Conservation (phyloP, 306 rosid species). For the Glycine latifolia region DNA sequence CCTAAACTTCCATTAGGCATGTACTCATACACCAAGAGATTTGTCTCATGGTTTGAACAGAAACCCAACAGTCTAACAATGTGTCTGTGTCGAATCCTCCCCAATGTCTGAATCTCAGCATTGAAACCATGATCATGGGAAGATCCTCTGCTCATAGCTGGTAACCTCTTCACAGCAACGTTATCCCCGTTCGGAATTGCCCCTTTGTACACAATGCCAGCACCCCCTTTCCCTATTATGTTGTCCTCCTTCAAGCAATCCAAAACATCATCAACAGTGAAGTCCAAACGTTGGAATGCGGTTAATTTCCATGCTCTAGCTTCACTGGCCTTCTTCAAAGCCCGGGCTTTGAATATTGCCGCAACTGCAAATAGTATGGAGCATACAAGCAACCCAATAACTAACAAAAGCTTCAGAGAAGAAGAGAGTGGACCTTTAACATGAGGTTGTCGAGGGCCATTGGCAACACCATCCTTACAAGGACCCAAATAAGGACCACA, state of each 20-base stretch:
- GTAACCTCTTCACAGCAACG: constrained; percentile 72
- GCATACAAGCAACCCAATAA: constrained; percentile 75
- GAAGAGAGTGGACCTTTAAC: constrained; percentile 74
- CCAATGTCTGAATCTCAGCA: constrained; percentile 83
- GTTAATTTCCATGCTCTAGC: constrained; percentile 84
- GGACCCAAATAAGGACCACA: constrained; percentile 98
- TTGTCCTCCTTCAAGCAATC: constrained; percentile 82
- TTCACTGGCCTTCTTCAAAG: constrained; percentile 77
- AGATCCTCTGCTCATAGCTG: constrained; percentile 91
- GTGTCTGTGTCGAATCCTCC: constrained; percentile 79
- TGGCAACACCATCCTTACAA: constrained; percentile 74
- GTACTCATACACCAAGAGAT: constrained; percentile 76
- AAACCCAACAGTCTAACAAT: constrained; percentile 86
- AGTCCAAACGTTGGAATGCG: constrained; percentile 76
- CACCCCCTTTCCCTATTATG: constrained; percentile 88
- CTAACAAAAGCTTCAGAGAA: constrained; percentile 75
- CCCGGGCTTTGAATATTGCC: constrained; percentile 77
- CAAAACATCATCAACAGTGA: constrained; percentile 76
- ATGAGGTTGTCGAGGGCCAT: constrained; percentile 67
- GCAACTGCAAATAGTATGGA: constrained; percentile 78
- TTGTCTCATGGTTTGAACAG: constrained; percentile 86
- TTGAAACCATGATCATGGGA: constrained; percentile 92
- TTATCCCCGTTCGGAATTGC: constrained; percentile 69
- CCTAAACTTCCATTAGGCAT: constrained; percentile 76
- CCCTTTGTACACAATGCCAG: constrained; percentile 85